phyloP scores from a whole-genome alignment of 164 flowering plant species.

The Hamamelis virginiana region DNA sequence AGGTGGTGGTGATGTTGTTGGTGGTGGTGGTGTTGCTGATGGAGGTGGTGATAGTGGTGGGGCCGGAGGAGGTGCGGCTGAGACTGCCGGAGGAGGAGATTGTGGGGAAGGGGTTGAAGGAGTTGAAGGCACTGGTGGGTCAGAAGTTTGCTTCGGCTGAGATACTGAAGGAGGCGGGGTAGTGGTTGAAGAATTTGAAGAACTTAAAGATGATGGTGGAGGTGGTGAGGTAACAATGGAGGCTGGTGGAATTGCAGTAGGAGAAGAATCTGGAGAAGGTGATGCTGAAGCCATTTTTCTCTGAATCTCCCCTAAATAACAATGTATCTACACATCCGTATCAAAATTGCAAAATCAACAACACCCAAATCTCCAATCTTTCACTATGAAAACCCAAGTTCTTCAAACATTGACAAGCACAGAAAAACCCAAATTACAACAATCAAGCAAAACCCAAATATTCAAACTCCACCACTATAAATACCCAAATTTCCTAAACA shows the following conservation, averaged over 20 bases:
- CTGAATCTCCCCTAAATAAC: neutral
- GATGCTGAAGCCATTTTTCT: conserved; percentile 19
- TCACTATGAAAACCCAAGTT: no score
- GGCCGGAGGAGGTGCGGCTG: conserved; percentile 15
- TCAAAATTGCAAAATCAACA: conserved; percentile 8
- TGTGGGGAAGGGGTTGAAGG: conserved; percentile 21
- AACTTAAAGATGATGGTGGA: conserved; percentile 12
- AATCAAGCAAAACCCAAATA: conserved; percentile 3
- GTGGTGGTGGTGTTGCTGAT: conserved; percentile 22
- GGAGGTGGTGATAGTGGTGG: conserved; percentile 25
- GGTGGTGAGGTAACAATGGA: conserved; percentile 15
- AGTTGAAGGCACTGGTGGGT: conserved; percentile 7
- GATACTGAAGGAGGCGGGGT: conserved; percentile 17
- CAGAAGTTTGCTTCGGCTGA: conserved; percentile 19
- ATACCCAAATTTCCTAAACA: neutral
- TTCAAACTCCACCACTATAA: neutral
- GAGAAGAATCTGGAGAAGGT: conserved; percentile 23
- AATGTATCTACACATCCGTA: conserved; percentile 1
- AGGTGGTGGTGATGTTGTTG: no score
- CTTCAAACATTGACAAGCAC: no score
- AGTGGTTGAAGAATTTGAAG: conserved; percentile 5
- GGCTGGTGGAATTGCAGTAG: conserved; percentile 21
- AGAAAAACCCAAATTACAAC: neutral
- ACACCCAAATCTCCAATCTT: neutral
- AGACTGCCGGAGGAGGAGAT: conserved; percentile 6